phyloP scores from a whole-genome alignment of 208 protist species.

The Borovskyia barvae region DNA sequence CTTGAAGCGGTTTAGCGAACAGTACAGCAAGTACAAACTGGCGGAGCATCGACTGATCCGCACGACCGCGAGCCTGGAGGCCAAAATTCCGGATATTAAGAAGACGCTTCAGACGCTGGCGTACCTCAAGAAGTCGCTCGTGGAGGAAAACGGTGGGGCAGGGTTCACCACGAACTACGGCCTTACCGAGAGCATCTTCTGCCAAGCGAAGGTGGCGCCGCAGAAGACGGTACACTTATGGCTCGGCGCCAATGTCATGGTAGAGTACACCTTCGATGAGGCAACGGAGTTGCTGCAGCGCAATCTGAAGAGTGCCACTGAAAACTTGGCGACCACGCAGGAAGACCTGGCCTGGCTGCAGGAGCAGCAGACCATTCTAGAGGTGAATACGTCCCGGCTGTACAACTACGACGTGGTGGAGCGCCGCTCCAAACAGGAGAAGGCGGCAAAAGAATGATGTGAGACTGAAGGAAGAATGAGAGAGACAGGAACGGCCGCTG shows the following conservation, averaged over 20 bases:
- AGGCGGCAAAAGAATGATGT: conserved; percentile 24
- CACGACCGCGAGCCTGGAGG: conserved; percentile 79
- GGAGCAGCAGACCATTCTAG: conserved; percentile 95
- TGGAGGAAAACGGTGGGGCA: conserved; percentile 21
- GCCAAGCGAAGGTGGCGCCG: conserved; percentile 71
- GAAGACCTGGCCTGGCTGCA: conserved; percentile 95
- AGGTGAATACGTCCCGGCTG: conserved; percentile 94
- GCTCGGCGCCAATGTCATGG: conserved; percentile 96
- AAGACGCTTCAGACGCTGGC: conserved; percentile 90
- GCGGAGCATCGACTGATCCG: conserved; percentile 88
- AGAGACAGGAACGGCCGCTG: too few relatives aligned
- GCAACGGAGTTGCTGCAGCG: conserved; percentile 87
- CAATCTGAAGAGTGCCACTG: conserved; percentile 81
- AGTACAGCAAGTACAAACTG: conserved; percentile 94
- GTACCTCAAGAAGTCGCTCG: conserved; percentile 73
- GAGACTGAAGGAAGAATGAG: too few relatives aligned
- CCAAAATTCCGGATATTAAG: conserved; percentile 92
- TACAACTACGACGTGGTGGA: conserved; percentile 94
- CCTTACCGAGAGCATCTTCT: conserved; percentile 89
- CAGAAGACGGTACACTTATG: conserved; percentile 91
- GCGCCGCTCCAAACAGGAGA: conserved; percentile 51
- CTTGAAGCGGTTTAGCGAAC: conserved; percentile 83
- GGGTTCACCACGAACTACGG: conserved; percentile 84
- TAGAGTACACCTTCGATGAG: conserved; percentile 97
- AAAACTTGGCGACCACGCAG: conserved; percentile 84